Conservation (phyloP, 208 protist species). For the Leishmania tarentolae region DNA sequence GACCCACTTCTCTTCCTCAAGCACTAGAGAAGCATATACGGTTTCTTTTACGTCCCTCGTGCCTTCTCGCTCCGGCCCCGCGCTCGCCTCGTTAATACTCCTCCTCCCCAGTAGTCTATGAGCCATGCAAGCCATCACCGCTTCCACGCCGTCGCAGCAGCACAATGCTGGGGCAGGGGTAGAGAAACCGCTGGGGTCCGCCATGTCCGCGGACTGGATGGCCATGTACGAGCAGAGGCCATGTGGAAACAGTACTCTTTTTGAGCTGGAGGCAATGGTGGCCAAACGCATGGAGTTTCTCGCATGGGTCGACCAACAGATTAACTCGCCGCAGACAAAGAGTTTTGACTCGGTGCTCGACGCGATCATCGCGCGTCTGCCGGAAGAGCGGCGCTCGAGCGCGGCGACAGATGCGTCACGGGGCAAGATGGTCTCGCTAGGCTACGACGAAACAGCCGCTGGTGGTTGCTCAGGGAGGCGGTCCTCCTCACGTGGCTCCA, state of each 20-base stretch:
- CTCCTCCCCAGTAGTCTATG: neutral
- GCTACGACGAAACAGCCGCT: conserved; percentile 27
- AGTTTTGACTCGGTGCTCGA: conserved; percentile 64
- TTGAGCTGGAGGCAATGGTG: conserved; percentile 81
- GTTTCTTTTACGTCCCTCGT: neutral
- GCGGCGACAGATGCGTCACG: conserved; percentile 17
- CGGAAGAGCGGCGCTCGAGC: conserved; percentile 59
- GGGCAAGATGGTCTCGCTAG: conserved; percentile 18
- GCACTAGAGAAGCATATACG: neutral
- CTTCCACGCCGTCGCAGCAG: conserved; percentile 11
- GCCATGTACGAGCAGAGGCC: conserved; percentile 77
- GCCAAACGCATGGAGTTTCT: conserved; percentile 92
- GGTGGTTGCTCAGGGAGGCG: conserved; percentile 25
- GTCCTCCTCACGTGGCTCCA: conserved; percentile 37
- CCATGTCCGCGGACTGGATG: conserved; percentile 52
- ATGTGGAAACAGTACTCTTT: conserved; percentile 67
- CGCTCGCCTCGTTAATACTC: neutral
- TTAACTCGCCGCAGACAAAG: conserved; percentile 65
- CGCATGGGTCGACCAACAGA: conserved; percentile 80
- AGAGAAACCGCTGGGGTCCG: conserved; percentile 9
- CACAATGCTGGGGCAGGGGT: conserved; percentile 6
- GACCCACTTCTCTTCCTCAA: neutral
- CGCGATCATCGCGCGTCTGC: conserved; percentile 66
- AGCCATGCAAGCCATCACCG: conserved; percentile 33
- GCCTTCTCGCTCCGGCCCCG: neutral